Percentiles rank a stretch among this genome's conserved stretches.
Conservation (phyloP, 805 yeast genomes). For the Schwanniomyces polymorphus region DNA sequence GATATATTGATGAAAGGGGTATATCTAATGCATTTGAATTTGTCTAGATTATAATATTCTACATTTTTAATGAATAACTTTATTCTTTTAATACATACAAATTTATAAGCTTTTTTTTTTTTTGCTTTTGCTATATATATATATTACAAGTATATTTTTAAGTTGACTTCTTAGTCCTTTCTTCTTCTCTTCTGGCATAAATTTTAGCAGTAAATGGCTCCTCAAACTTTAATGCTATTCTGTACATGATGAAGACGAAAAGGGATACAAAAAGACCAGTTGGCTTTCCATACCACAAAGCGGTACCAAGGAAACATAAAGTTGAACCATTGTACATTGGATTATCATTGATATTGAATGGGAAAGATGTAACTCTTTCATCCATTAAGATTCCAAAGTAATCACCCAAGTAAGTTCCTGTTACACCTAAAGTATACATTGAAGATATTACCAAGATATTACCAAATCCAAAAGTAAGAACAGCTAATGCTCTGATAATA, state of each 20-base stretch:
- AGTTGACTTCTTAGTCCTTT: slow-evolving; percentile 16
- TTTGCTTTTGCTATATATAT: background rate
- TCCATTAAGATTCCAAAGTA: slow-evolving; percentile 95
- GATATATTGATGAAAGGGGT: slow-evolving; percentile 52
- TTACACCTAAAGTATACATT: slow-evolving; percentile 90
- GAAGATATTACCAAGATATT: slow-evolving; percentile 79
- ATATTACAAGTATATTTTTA: background rate
- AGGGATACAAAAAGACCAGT: slow-evolving; percentile 76
- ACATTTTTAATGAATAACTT: background rate
- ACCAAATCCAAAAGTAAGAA: slow-evolving; percentile 60
- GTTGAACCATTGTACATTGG: slow-evolving; percentile 98
- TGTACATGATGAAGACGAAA: slow-evolving; percentile 79
- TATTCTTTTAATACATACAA: background rate
- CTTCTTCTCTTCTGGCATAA: slow-evolving; percentile 67
- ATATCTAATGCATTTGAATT: slow-evolving; percentile 24
- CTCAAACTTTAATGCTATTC: slow-evolving; percentile 81
- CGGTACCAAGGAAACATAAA: slow-evolving; percentile 86
- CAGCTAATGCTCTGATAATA: slow-evolving; percentile 51
- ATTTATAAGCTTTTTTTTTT: background rate
- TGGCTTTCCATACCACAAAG: slow-evolving; percentile 85
- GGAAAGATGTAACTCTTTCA: slow-evolving; percentile 86
- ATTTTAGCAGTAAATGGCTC: slow-evolving; percentile 95
- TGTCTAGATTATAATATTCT: slow-evolving; percentile 11
- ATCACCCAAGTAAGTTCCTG: slow-evolving; percentile 96
- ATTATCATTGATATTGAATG: slow-evolving; percentile 85